Base-by-base conservation (phyloP, 2,329 filamentous ascomycete genomes). In the Trichophyton mentagrophytes region DNA sequence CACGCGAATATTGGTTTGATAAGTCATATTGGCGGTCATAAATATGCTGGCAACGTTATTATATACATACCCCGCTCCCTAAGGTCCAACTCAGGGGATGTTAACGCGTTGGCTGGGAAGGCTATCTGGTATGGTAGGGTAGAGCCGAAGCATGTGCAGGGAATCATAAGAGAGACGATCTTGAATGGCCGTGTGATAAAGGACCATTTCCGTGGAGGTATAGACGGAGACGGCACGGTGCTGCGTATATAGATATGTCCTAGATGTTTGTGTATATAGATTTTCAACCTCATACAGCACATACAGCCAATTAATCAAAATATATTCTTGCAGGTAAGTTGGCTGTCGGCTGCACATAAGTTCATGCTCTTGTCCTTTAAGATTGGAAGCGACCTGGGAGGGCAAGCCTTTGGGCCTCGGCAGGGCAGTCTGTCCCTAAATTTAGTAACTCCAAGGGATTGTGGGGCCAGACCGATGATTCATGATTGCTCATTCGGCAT, bases 1-100 rank as follows among this genome's bases (percentile, higher is more conserved):
- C 70, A 72, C 64, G 73, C 73, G 9, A 74, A 77, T 63, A 66
- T 78, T 60, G 76, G 72, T 3, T 66, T 72, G 56, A 76, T 96
- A 68, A 92, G 86, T 66, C 92, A 97, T 70, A 86, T 96, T 13
- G 92, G 92, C 22, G 92, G 92, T 0, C 92, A 97, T 77, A 96
- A 96, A 78, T 97, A 93, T 76, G 87, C 87, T 42, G 92, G 92
- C 46, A 97, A 97, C 69, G 84, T 96, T 66, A 88, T 97, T 77
- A 78, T 97, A 0, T 97, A 97, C 73, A 82, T 76, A 9, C 73
- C 74, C 1, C 70, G 71, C 1, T 66, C 65, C 13, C 69, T 74
- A 67, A 69, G 20, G 5, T 59, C 59, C 6, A 51, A 15, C 9
- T 55, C 42, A 17, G 42, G 51, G 36, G 51, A 13, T 20, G 20